phyloP scores from a whole-genome alignment of 768 basidiomycete species.

The Daedaleopsis sinensis region DNA sequence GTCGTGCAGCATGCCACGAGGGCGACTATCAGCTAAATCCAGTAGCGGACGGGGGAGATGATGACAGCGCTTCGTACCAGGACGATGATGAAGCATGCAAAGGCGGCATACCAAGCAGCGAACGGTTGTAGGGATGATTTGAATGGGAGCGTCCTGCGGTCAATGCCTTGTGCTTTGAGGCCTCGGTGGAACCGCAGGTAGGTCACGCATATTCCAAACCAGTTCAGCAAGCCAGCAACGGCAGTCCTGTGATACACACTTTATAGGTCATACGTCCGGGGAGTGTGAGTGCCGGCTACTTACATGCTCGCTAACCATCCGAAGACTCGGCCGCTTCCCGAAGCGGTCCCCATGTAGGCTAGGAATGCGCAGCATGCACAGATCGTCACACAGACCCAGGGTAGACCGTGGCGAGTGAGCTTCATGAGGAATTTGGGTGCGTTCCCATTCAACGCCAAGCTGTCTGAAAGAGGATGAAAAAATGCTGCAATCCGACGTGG shows the following conservation, averaged over 20 bases:
- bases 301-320: slow-evolving; percentile 53
- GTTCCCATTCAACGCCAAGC: slow-evolving; percentile 40
- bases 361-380: slow-evolving; percentile 45
- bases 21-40: not conserved
- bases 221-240: too few relatives aligned
- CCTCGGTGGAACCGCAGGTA: slow-evolving; percentile 46
- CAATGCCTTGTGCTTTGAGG: slow-evolving; percentile 63
- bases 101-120: slow-evolving; percentile 40
- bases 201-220: slow-evolving; percentile 56
- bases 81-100: slow-evolving; percentile 31
- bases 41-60: not conserved
- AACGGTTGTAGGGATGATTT: slow-evolving; percentile 63
- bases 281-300: slow-evolving; percentile 68
- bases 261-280: too few relatives aligned
- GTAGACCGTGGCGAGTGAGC: slow-evolving; percentile 53
- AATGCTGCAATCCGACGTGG: too few relatives aligned
- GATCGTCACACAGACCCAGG: slow-evolving; percentile 34
- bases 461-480: slow-evolving; percentile 17
- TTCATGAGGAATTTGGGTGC: slow-evolving; percentile 47
- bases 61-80: slow-evolving; percentile 36
- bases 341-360: slow-evolving; percentile 67
- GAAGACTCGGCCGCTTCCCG: slow-evolving; percentile 67
- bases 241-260: too few relatives aligned
- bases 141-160: slow-evolving; percentile 65
- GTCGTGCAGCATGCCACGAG: not conserved